A percentile compares a stretch with the other conserved stretches of the same genome.
Conservation (phyloP, 352 stramenopile species). For the Aphanomyces invadans region DNA sequence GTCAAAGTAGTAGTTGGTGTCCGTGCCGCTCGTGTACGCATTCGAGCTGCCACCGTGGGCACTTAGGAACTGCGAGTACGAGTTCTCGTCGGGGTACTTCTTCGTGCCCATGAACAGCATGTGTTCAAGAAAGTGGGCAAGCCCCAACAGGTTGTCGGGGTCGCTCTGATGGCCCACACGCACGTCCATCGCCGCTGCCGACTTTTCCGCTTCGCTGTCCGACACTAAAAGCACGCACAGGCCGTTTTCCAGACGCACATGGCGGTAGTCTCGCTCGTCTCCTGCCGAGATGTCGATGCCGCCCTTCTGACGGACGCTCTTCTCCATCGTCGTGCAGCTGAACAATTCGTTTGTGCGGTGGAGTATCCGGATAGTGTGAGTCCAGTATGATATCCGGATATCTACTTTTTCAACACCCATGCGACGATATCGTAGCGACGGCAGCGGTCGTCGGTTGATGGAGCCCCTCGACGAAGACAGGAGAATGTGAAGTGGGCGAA, state of each 20-base stretch:
- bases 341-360: neutral
- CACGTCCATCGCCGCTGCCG: constrained; percentile 80
- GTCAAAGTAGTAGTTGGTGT: constrained; percentile 91
- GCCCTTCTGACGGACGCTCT: constrained; percentile 3
- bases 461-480: too few relatives aligned
- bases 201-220: constrained; percentile 72
- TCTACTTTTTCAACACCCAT: too few relatives aligned
- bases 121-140: constrained; percentile 84
- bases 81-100: constrained; percentile 87
- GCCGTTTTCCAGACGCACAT: constrained; percentile 61
- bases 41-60: constrained; percentile 82
- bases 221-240: constrained; percentile 64
- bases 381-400: too few relatives aligned
- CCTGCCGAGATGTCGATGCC: constrained; percentile 29
- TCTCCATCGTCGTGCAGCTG: constrained; percentile 15
- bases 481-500: too few relatives aligned
- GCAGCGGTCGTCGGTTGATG: too few relatives aligned
- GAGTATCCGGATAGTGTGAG: constrained; percentile 1
- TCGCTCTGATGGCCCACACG: constrained; percentile 76
- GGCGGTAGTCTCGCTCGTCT: constrained; percentile 71
- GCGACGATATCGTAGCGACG: too few relatives aligned
- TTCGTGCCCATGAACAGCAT: constrained; percentile 91
- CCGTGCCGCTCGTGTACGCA: constrained; percentile 82
- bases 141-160: constrained; percentile 46
- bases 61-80: constrained; percentile 67